Percentiles rank a stretch among this genome's conserved stretches.
phyloP scores from a whole-genome alignment of 2,329 filamentous ascomycete genomes.

The Cercospora zeina region DNA sequence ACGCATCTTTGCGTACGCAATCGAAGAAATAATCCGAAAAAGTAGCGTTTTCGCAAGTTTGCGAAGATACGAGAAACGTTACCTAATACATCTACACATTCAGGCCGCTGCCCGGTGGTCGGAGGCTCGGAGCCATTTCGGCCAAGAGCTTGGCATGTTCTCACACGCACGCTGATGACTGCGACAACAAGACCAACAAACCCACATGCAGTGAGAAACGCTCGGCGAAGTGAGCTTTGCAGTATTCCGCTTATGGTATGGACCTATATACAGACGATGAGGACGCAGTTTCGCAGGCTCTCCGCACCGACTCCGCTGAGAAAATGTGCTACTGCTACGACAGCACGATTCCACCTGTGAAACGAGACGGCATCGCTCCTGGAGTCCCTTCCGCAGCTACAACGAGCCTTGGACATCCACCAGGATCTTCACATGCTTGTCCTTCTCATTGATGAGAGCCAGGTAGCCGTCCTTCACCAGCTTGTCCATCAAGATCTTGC shows the following conservation, averaged over 20 bases:
- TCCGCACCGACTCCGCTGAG: background rate
- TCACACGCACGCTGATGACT: background rate
- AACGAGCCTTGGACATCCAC: slow-evolving; percentile 47
- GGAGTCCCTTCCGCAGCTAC: slow-evolving; percentile 1
- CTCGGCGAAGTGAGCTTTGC: background rate
- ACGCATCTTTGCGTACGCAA: too few species aligned
- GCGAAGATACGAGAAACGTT: too few species aligned
- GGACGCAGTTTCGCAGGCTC: background rate
- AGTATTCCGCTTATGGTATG: background rate
- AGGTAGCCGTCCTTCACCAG: slow-evolving; percentile 60
- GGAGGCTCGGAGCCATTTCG: background rate
- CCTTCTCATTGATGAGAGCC: slow-evolving; percentile 59
- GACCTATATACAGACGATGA: background rate
- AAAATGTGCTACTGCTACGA: background rate
- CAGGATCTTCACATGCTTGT: slow-evolving; percentile 64
- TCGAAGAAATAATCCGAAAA: too few species aligned
- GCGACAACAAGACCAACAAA: background rate
- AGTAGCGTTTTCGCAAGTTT: too few species aligned
- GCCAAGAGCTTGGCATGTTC: background rate
- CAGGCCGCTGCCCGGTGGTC: background rate
- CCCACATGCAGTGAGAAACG: slow-evolving; percentile 1
- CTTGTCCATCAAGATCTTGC: slow-evolving; percentile 57
- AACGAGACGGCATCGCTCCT: background rate
- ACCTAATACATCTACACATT: too few species aligned
- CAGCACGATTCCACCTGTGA: background rate